Evolutionary conservation across 352 stramenopile genomes (phyloP).

Genomic region (Thraustotheca clavata): DNA sequence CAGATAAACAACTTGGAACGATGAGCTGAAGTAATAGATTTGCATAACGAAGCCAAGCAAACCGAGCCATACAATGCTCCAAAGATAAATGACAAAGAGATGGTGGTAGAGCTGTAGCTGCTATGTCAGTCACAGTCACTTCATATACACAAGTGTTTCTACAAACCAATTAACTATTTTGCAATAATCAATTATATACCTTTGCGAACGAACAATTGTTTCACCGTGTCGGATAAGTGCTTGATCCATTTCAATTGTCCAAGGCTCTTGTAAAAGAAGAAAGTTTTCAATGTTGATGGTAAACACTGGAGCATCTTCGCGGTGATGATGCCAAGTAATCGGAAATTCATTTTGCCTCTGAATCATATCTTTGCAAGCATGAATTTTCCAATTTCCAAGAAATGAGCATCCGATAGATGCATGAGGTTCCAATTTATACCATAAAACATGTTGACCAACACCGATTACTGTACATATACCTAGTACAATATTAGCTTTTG

Average conservation of each 20-base stretch:
- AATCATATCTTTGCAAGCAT: conserved; percentile 39
- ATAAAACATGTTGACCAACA: conserved; percentile 51
- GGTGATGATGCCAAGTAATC: conserved; percentile 20
- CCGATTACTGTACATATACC: conserved; percentile 42
- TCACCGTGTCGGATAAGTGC: conserved; percentile 27
- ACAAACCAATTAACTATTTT: not conserved
- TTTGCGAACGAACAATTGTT: conserved; percentile 32
- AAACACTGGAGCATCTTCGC: not conserved
- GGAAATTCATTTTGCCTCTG: conserved; percentile 35
- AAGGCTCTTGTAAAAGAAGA: conserved; percentile 9
- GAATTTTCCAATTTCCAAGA: conserved; percentile 40
- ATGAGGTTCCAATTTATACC: conserved; percentile 29
- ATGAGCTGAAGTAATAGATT: not conserved
- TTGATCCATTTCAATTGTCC: conserved; percentile 22
- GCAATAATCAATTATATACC: conserved; percentile 2
- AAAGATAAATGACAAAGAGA: not conserved
- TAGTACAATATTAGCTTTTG: not conserved
- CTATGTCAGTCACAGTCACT: not conserved
- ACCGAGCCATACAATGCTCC: not conserved
- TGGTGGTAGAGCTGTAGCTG: not conserved
- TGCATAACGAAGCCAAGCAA: not conserved
- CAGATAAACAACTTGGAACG: not conserved
- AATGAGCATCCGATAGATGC: not conserved
- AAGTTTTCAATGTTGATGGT: not conserved
- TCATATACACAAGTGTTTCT: not conserved